Conservation (phyloP, 495 filamentous ascomycete genomes). For the Bombardia bombarda region DNA sequence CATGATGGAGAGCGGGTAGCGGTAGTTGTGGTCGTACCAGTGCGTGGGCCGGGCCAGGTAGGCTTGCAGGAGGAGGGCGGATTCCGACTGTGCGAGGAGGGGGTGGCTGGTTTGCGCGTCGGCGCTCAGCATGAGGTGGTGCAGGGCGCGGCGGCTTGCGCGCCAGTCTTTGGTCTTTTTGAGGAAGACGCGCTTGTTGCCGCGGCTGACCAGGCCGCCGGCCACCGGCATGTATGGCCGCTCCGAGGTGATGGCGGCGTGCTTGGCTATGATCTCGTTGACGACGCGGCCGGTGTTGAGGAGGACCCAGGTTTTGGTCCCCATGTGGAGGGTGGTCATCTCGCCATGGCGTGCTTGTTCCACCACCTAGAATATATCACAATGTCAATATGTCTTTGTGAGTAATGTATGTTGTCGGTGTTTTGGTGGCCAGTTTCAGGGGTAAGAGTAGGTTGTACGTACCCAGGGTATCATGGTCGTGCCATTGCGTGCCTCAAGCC, state of each 20-base stretch:
- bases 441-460: neutral
- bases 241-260: slow-evolving; percentile 20
- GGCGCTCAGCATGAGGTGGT: no score
- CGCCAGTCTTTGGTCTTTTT: no score
- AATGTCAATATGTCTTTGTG: neutral
- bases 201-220: no score
- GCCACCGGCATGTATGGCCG: no score
- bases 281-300: slow-evolving; percentile 30
- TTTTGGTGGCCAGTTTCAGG: neutral
- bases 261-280: slow-evolving; percentile 23
- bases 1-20: no score
- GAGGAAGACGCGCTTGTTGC: no score
- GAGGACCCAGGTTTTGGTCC: slow-evolving; percentile 23
- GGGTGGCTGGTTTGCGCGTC: no score
- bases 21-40: no score
- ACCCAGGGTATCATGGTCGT: neutral
- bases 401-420: neutral
- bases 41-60: no score
- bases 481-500: neutral
- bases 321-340: slow-evolving; percentile 16
- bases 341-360: slow-evolving; percentile 8
- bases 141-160: no score
- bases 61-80: no score
- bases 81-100: no score
- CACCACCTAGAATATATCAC: neutral